Percentiles rank a stretch among this genome's conserved stretches.
Evolutionary conservation across 306 rosid genomes (phyloP).

Genomic region (Medicago arabica): DNA sequence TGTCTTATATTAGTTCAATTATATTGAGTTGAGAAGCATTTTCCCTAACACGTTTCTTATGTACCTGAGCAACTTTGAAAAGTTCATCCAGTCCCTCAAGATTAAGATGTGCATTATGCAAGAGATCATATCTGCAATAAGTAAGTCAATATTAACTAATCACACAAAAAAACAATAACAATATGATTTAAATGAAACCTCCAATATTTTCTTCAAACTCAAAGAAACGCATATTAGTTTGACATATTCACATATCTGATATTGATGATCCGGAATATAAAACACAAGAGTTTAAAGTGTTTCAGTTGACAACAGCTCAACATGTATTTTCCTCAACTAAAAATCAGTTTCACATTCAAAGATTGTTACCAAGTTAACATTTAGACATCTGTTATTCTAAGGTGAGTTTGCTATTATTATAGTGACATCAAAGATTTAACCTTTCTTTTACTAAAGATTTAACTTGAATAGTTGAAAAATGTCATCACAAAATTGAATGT

Average conservation of each 20-base stretch:
- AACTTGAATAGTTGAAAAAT: constrained; percentile 28
- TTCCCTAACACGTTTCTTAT: constrained; percentile 29
- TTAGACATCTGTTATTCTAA: background rate
- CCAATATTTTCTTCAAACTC: constrained; percentile 28
- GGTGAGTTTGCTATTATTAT: constrained; percentile 10
- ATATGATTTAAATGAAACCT: constrained; percentile 33
- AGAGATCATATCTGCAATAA: constrained; percentile 85
- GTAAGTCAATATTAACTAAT: constrained; percentile 42
- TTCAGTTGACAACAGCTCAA: constrained; percentile 25
- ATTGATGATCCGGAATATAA: background rate
- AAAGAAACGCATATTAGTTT: constrained; percentile 22
- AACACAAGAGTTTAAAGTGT: constrained; percentile 2
- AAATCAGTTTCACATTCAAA: constrained; percentile 18
- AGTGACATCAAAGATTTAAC: constrained; percentile 23
- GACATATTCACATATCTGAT: background rate
- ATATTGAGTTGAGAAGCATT: constrained; percentile 34
- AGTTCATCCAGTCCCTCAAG: constrained; percentile 91
- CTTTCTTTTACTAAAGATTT: background rate
- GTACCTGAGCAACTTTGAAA: constrained; percentile 96
- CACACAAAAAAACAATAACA: constrained; percentile 22
- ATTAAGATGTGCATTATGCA: constrained; percentile 96
- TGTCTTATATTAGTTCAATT: constrained; percentile 10
- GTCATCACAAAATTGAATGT: constrained; percentile 16
- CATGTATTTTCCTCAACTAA: background rate
- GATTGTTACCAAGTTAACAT: constrained; percentile 20